These are phyloP conservation scores for Penicillium decumbens DNA, from an alignment of 2,329 filamentous ascomycete genomes.

Conservation along the genomic window DNA sequence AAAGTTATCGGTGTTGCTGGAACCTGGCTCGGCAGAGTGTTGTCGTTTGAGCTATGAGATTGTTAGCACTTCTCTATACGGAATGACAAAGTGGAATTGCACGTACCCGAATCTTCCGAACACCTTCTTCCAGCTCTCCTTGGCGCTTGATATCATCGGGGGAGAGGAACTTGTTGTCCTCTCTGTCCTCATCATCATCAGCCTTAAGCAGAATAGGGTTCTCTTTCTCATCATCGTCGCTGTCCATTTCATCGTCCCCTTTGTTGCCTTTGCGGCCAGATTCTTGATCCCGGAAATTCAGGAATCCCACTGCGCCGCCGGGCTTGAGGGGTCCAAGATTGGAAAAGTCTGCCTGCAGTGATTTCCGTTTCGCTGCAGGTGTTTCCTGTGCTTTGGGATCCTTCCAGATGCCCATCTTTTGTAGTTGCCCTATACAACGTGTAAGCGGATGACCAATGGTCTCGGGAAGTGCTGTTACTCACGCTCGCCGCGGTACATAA, in stretches of 20 bases:
- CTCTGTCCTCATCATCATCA: slow-evolving; percentile 54
- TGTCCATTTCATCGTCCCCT: slow-evolving; percentile 65
- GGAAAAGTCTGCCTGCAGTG: slow-evolving; percentile 77
- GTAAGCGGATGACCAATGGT: neutral
- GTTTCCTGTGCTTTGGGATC: slow-evolving; percentile 59
- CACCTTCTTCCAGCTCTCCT: slow-evolving; percentile 59
- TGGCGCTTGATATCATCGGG: slow-evolving; percentile 58
- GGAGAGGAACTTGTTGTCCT: slow-evolving; percentile 48
- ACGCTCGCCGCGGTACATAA: slow-evolving; percentile 95
- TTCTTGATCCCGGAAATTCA: slow-evolving; percentile 73
- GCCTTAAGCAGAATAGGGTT: slow-evolving; percentile 59
- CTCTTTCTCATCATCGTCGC: slow-evolving; percentile 65
- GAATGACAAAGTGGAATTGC: neutral
- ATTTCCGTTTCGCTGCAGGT: slow-evolving; percentile 69
- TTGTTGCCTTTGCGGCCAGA: slow-evolving; percentile 56
- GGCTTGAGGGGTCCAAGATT: slow-evolving; percentile 78
- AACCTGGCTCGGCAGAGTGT: slow-evolving; percentile 56
- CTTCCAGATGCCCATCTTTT: slow-evolving; percentile 88
- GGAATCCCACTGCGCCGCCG: slow-evolving; percentile 83
- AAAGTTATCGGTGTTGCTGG: slow-evolving; percentile 34
- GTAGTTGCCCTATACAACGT: slow-evolving; percentile 67
- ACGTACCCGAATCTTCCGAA: slow-evolving; percentile 62
- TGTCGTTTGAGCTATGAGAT: slow-evolving; percentile 58
- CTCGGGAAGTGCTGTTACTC: slow-evolving; percentile 42
- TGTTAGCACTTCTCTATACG: slow-evolving; percentile 7